These are phyloP conservation scores for Aspergillus arachidicola DNA, from an alignment of 2,329 filamentous ascomycete species.

Conservation along the genomic window DNA sequence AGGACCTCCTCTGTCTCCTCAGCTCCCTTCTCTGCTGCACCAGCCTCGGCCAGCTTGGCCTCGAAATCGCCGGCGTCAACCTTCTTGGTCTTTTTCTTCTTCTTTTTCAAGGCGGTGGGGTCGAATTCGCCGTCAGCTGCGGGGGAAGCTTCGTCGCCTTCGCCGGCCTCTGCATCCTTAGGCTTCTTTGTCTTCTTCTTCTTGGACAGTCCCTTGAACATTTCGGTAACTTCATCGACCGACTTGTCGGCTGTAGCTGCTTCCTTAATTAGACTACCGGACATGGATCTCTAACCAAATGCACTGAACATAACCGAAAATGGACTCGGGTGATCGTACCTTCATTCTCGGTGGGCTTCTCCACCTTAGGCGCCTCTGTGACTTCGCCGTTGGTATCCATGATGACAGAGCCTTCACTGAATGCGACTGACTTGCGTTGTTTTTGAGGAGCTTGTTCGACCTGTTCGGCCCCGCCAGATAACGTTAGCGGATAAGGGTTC, in stretches of 20 bases:
- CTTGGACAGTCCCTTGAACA: slow-evolving; percentile 72
- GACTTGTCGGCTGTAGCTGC: slow-evolving; percentile 53
- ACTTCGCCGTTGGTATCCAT: slow-evolving; percentile 89
- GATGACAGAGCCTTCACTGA: slow-evolving; percentile 82
- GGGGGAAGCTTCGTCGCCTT: slow-evolving; percentile 54
- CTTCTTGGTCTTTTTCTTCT: slow-evolving; percentile 70
- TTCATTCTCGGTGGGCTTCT: slow-evolving; percentile 62
- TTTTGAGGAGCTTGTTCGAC: slow-evolving; percentile 60
- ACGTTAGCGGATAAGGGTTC: slow-evolving; percentile 30
- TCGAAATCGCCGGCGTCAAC: slow-evolving; percentile 66
- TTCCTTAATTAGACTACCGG: slow-evolving; percentile 16
- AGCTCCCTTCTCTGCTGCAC: slow-evolving; percentile 61
- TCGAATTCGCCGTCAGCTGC: slow-evolving; percentile 65
- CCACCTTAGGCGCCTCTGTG: slow-evolving; percentile 69
- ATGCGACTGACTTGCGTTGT: slow-evolving; percentile 90
- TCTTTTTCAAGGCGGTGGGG: slow-evolving; percentile 74
- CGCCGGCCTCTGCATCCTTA: slow-evolving; percentile 56
- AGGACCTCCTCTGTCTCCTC: slow-evolving; percentile 60
- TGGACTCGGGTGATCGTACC: slow-evolving; percentile 24
- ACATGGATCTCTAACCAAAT: not conserved
- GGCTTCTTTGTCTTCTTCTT: slow-evolving; percentile 69
- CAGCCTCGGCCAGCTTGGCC: slow-evolving; percentile 65
- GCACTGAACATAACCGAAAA: not conserved
- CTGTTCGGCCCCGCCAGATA: slow-evolving; percentile 28
- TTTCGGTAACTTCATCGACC: slow-evolving; percentile 66